Evolutionary conservation across 2,329 filamentous ascomycete genomes (phyloP).

Genomic region (Paecilomyces formosus): DNA sequence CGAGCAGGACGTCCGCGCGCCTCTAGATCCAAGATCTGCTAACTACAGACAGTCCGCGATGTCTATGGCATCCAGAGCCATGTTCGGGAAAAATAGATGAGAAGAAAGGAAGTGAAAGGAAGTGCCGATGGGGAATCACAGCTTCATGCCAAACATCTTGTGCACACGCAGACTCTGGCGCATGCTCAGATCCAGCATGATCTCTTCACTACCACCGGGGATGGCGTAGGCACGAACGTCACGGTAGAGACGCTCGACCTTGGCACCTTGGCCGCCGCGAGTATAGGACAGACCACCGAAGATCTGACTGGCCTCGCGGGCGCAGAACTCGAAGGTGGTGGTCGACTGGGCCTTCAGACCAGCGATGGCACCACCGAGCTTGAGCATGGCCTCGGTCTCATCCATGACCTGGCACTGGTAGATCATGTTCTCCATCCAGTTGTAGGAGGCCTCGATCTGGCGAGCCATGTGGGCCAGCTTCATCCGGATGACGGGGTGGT

Average conservation of each 20-base stretch:
- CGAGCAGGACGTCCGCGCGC: not conserved
- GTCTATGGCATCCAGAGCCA: not conserved
- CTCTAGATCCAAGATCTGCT: not conserved
- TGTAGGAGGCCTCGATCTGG: conserved; percentile 94
- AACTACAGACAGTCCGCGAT: not conserved
- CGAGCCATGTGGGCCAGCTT: conserved; percentile 98
- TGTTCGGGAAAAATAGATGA: not conserved
- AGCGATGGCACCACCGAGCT: conserved; percentile 89
- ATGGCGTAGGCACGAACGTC: conserved; percentile 96
- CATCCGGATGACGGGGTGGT: conserved; percentile 93
- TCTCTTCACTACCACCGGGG: conserved; percentile 92
- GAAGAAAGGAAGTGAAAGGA: conserved; percentile 4
- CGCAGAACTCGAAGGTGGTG: conserved; percentile 94
- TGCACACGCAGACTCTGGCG: conserved; percentile 82
- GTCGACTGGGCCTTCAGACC: conserved; percentile 90
- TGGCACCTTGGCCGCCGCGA: conserved; percentile 86
- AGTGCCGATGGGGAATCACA: conserved; percentile 46
- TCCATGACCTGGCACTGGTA: conserved; percentile 91
- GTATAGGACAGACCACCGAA: conserved; percentile 92
- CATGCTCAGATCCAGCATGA: conserved; percentile 96
- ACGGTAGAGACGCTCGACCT: conserved; percentile 89
- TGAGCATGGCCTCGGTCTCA: conserved; percentile 91
- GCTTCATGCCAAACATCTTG: conserved; percentile 89
- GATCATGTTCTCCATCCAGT: conserved; percentile 92
- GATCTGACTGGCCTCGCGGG: conserved; percentile 91